phyloP scores from a whole-genome alignment of 345 rosid genomes.

The Eucalyptus regnans region DNA sequence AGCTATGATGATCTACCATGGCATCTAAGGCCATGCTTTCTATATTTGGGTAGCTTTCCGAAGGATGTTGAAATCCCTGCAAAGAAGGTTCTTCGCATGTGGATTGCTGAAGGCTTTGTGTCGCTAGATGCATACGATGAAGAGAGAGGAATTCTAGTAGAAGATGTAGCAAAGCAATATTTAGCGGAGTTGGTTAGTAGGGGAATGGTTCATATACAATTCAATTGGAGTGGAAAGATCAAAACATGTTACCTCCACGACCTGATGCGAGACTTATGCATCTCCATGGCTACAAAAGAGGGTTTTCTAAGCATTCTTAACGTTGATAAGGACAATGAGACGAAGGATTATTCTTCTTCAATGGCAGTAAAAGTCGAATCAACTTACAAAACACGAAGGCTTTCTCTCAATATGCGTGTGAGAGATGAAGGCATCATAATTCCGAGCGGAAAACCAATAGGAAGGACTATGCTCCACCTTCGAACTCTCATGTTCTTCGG shows the following conservation, averaged over 20 bases:
- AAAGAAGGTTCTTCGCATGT: constrained; percentile 12
- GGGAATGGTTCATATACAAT: constrained; percentile 14
- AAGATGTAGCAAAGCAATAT: constrained; percentile 12
- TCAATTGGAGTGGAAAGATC: constrained; percentile 5
- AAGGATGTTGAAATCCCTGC: constrained; percentile 19
- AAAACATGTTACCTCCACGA: constrained; percentile 24
- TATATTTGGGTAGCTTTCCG: constrained; percentile 7
- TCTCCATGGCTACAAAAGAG: neutral
- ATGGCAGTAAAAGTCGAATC: neutral
- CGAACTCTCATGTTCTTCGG: no score
- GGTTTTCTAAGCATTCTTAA: constrained; percentile 1
- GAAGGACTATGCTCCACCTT: no score
- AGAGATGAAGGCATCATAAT: accelerated
- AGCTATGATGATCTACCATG: constrained; percentile 16
- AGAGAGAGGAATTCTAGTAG: neutral
- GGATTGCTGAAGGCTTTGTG: constrained; percentile 33
- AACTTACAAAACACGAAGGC: neutral
- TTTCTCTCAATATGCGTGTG: no score
- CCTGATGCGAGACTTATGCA: constrained; percentile 17
- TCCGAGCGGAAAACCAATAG: no score
- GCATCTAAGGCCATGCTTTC: constrained; percentile 16
- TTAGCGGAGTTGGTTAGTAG: constrained; percentile 20
- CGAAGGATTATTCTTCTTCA: neutral
- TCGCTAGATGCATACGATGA: no score
- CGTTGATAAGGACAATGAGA: neutral